Percentiles rank a stretch among this genome's conserved stretches.
phyloP scores from a whole-genome alignment of 1,139 yeast genomes.

The Spathaspora sp. region DNA sequence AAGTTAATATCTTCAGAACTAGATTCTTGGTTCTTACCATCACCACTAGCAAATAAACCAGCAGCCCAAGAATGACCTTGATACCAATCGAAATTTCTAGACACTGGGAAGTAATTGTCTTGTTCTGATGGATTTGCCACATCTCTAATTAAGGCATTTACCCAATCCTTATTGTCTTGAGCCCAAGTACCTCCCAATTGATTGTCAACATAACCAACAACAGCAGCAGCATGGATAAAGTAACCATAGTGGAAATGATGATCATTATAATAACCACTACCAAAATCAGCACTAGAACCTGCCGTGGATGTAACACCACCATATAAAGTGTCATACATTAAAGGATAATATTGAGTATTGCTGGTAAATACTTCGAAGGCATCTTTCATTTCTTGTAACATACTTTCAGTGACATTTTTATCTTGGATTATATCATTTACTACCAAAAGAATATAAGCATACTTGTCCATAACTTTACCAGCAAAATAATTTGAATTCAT shows the following conservation, averaged over 20 bases:
- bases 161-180: slow-evolving; percentile 45
- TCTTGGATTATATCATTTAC: slow-evolving; percentile 61
- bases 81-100: slow-evolving; percentile 77
- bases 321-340: slow-evolving; percentile 67
- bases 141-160: slow-evolving; percentile 50
- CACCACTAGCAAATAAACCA: slow-evolving; percentile 68
- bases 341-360: slow-evolving; percentile 56
- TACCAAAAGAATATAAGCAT: slow-evolving; percentile 67
- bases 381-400: slow-evolving; percentile 49
- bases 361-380: slow-evolving; percentile 51
- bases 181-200: slow-evolving; percentile 57
- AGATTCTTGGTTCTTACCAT: slow-evolving; percentile 80
- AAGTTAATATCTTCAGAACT: slow-evolving; percentile 81
- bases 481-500: slow-evolving; percentile 59
- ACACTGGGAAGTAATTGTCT: slow-evolving; percentile 72
- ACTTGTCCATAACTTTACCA: slow-evolving; percentile 75
- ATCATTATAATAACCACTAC: slow-evolving; percentile 71
- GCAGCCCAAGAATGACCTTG: slow-evolving; percentile 86
- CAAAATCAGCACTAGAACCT: slow-evolving; percentile 51
- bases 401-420: slow-evolving; percentile 45
- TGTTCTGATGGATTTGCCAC: slow-evolving; percentile 69
- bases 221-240: slow-evolving; percentile 75
- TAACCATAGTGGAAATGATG: slow-evolving; percentile 85
- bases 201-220: slow-evolving; percentile 64
- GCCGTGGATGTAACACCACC: slow-evolving; percentile 72